Evolutionary conservation across 1,139 yeast species (phyloP).

Genomic region (Hemisphaericaspora xylanilytica): DNA sequence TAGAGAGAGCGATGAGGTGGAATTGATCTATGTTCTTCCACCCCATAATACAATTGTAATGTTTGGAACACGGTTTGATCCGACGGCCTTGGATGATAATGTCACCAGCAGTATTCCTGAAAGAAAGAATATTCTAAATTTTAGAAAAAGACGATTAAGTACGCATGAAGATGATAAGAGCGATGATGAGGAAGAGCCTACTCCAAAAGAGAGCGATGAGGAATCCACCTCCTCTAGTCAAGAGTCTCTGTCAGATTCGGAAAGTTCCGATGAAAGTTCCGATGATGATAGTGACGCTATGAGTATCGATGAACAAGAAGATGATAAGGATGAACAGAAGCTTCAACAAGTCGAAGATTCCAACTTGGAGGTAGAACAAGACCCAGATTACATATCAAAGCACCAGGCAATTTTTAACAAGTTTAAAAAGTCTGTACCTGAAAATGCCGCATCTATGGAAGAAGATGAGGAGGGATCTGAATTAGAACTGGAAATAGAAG

Average conservation of each 20-base stretch:
- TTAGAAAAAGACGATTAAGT: conserved; percentile 20
- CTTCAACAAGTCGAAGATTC: conserved; percentile 12
- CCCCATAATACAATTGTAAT: conserved; percentile 21
- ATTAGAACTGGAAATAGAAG: conserved; percentile 20
- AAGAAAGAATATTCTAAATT: conserved; percentile 5
- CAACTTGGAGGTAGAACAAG: conserved; percentile 3
- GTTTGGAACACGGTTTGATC: conserved; percentile 69
- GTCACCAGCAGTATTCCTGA: conserved; percentile 8
- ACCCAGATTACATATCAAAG: conserved; percentile 25
- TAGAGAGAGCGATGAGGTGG: conserved; percentile 1
- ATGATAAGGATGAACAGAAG: conserved; percentile 5
- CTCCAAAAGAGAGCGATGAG: neutral
- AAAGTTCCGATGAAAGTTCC: conserved; percentile 16
- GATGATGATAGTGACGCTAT: conserved; percentile 14
- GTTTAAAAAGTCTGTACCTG: conserved; percentile 21
- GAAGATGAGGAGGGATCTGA: conserved; percentile 8
- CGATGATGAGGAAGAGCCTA: conserved; percentile 13
- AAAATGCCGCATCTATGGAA: too few species aligned
- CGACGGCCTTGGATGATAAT: conserved; percentile 28
- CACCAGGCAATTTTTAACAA: conserved; percentile 31
- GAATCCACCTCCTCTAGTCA: neutral
- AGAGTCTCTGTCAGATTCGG: conserved; percentile 10
- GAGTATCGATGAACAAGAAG: conserved; percentile 12
- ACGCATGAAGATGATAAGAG: conserved; percentile 12
- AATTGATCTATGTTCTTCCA: neutral